These are phyloP conservation scores for Elongisporangium anandrum DNA, from an alignment of 352 stramenopile species.

Conservation along the genomic window DNA sequence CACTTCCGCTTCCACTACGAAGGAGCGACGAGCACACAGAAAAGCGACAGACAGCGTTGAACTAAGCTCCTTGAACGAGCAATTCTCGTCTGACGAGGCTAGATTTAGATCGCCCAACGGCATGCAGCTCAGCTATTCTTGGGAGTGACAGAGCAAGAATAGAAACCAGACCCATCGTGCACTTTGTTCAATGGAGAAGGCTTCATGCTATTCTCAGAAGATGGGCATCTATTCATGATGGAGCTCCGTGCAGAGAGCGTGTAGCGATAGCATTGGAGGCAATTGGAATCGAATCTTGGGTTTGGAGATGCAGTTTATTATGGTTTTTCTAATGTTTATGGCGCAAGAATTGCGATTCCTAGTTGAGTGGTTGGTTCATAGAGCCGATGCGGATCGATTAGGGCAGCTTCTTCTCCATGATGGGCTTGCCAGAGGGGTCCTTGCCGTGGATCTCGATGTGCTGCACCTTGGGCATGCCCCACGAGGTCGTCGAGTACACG, in stretches of 20 bases:
- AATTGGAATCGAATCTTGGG: no score
- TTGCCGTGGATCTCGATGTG: constrained; percentile 87
- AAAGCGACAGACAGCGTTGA: not conserved
- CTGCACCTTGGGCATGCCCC: constrained; percentile 85
- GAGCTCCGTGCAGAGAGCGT: not conserved
- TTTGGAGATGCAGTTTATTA: not conserved
- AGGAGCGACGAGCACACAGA: not conserved
- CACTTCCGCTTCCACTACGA: not conserved
- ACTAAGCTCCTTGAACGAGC: no score
- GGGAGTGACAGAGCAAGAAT: no score
- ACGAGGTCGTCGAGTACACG: constrained; percentile 81
- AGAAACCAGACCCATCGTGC: no score
- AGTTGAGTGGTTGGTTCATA: not conserved
- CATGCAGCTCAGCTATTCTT: no score
- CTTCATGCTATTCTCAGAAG: no score
- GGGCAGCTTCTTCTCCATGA: constrained; percentile 86
- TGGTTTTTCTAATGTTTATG: not conserved
- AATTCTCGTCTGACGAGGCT: no score
- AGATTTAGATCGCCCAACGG: no score
- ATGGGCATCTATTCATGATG: no score
- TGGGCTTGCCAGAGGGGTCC: constrained; percentile 48
- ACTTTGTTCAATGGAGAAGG: no score
- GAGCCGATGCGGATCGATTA: no score
- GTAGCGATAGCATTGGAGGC: no score
- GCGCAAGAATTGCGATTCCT: not conserved